Percentiles rank a stretch among this genome's conserved stretches.
Evolutionary conservation across 2,329 filamentous ascomycete genomes (phyloP).

Genomic region (Dactylella cylindrospora): DNA sequence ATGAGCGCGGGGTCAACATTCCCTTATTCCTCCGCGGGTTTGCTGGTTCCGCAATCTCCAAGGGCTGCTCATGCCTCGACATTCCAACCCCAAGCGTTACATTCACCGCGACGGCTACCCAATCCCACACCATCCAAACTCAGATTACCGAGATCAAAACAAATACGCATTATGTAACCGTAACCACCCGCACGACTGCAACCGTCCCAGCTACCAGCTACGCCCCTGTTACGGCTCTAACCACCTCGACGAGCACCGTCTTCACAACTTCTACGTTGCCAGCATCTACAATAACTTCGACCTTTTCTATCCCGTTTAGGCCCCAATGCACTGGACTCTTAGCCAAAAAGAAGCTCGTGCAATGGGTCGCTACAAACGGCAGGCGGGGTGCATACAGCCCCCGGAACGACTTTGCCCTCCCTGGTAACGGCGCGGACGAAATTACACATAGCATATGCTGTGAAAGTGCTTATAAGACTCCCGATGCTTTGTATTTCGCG

Average conservation of each 20-base stretch:
- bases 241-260: conserved; percentile 4
- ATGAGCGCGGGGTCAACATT: too few relatives aligned
- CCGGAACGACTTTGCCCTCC: neutral
- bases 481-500: neutral
- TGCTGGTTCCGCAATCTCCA: too few relatives aligned
- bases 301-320: neutral
- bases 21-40: too few relatives aligned
- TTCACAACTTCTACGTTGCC: neutral
- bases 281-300: neutral
- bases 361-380: neutral
- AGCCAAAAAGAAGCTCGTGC: neutral
- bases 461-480: neutral
- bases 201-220: neutral
- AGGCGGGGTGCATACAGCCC: neutral
- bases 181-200: conserved; percentile 2
- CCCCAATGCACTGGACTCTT: conserved; percentile 9
- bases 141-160: conserved; percentile 4
- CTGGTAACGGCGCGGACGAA: neutral
- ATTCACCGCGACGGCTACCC: neutral
- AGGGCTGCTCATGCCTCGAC: too few relatives aligned
- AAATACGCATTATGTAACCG: conserved; percentile 5
- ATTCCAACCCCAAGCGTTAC: neutral
- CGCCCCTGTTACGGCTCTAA: neutral
- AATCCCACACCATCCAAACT: conserved; percentile 5
- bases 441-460: conserved; percentile 5